These are phyloP conservation scores for Copromyces sp. DNA, from an alignment of 495 filamentous ascomycete species.

Conservation along the genomic window DNA sequence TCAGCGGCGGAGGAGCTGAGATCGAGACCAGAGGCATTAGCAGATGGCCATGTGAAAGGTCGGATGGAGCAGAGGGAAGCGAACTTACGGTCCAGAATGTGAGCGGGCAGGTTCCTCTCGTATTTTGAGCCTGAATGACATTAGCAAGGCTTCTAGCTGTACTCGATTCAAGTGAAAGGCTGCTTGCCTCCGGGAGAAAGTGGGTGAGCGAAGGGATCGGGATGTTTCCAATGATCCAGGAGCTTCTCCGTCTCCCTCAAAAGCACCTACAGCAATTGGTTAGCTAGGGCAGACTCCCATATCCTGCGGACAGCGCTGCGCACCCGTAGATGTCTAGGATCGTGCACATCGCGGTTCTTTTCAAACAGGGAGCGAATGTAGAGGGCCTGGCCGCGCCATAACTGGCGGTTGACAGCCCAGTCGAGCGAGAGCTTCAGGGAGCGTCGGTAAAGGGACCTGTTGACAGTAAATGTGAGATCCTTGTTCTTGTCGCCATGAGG, in stretches of 20 bases:
- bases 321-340: conserved; percentile 84
- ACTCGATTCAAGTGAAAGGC: not conserved
- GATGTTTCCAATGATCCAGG: conserved; percentile 92
- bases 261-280: conserved; percentile 45
- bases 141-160: conserved; percentile 17
- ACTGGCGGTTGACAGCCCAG: conserved; percentile 81
- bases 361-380: conserved; percentile 96
- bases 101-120: conserved; percentile 81
- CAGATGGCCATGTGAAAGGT: not conserved
- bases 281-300: not conserved
- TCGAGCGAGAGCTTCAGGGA: conserved; percentile 86
- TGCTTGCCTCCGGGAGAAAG: conserved; percentile 87
- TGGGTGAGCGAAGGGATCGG: conserved; percentile 79
- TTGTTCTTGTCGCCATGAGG: not conserved
- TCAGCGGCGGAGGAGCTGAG: conserved; percentile 35
- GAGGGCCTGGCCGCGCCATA: conserved; percentile 91
- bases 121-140: conserved; percentile 71
- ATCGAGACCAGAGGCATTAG: conserved; percentile 5
- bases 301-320: conserved; percentile 4
- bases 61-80: not conserved
- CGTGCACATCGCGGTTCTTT: conserved; percentile 74
- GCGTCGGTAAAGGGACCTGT: conserved; percentile 84
- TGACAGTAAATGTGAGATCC: conserved; percentile 5
- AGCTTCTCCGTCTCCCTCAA: conserved; percentile 79
- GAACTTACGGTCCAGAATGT: conserved; percentile 66